phyloP scores from a whole-genome alignment of 208 protist species.

The Wallacemonas sp. region DNA sequence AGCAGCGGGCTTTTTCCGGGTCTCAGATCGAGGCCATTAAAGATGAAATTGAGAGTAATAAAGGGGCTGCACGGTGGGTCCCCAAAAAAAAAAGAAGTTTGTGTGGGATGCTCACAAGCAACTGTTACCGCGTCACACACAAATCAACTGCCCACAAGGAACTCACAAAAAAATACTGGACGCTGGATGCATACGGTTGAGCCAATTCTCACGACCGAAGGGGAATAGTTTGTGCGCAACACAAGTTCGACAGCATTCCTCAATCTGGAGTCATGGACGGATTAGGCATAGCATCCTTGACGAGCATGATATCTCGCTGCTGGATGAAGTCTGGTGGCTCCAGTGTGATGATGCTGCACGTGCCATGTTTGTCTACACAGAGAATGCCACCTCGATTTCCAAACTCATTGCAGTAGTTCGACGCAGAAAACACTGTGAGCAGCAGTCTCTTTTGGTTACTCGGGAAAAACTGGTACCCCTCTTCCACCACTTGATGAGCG shows the following conservation, averaged over 20 bases:
- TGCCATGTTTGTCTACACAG: slow-evolving; percentile 95
- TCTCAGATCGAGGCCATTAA: neutral
- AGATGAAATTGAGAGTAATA: slow-evolving; percentile 4
- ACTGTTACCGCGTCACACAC: too few relatives aligned
- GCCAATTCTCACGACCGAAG: too few relatives aligned
- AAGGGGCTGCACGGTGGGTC: neutral
- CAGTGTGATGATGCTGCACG: slow-evolving; percentile 94
- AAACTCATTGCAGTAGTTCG: slow-evolving; percentile 99
- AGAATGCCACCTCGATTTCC: slow-evolving; percentile 99
- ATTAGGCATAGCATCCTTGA: slow-evolving; percentile 37
- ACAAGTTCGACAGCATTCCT: too few relatives aligned
- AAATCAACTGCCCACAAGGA: too few relatives aligned
- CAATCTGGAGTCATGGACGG: neutral
- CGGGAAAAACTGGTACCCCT: slow-evolving; percentile 99
- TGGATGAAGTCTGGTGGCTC: slow-evolving; percentile 82
- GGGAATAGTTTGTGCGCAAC: too few relatives aligned
- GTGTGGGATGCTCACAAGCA: neutral
- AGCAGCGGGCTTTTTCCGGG: neutral
- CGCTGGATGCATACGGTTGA: too few relatives aligned
- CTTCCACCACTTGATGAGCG: slow-evolving; percentile 99
- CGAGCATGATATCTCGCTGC: slow-evolving; percentile 67
- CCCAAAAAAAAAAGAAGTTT: slow-evolving; percentile 9
- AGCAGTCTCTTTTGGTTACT: slow-evolving; percentile 94
- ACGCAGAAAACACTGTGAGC: slow-evolving; percentile 99
- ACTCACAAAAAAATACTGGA: too few relatives aligned